Conservation (phyloP, 108 stramenopile genomes). For the Cyclotella cryptica region DNA sequence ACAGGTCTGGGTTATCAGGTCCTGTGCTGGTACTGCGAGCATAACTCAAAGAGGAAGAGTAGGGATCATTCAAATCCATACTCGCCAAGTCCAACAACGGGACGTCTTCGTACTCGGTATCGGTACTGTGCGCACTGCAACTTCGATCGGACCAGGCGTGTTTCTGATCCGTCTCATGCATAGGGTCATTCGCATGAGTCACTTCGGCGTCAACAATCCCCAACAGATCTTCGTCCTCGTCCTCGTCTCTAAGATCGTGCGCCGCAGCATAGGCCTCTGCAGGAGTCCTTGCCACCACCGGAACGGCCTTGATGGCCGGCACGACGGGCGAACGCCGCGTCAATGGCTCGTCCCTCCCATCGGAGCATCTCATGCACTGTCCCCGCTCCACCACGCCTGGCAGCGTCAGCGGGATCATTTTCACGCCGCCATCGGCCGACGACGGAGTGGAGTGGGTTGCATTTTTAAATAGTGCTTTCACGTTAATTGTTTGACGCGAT, state of each 20-base stretch:
- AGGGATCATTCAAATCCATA: slow-evolving; percentile 26
- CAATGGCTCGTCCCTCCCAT: neutral
- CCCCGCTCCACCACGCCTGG: slow-evolving; percentile 56
- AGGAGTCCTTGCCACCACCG: slow-evolving; percentile 4
- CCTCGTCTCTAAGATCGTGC: neutral
- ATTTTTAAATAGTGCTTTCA: neutral
- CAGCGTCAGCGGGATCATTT: slow-evolving; percentile 49
- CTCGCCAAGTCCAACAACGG: slow-evolving; percentile 28
- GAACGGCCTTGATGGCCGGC: slow-evolving; percentile 29
- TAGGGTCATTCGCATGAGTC: neutral
- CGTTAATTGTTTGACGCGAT: slow-evolving; percentile 21
- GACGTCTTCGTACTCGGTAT: slow-evolving; percentile 27
- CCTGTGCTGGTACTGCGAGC: neutral
- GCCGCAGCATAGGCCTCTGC: neutral
- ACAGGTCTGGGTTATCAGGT: neutral
- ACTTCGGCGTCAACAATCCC: neutral
- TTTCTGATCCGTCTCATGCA: neutral
- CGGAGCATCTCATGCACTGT: slow-evolving; percentile 53
- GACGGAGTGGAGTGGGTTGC: neutral
- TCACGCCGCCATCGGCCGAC: neutral
- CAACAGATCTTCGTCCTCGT: neutral
- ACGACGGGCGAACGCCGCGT: neutral
- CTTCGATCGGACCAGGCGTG: neutral
- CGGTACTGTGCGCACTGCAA: neutral
- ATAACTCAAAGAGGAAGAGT: neutral